Evolutionary conservation across 2,329 filamentous ascomycete genomes (phyloP).

Genomic region (Hypoxylon sp.): DNA sequence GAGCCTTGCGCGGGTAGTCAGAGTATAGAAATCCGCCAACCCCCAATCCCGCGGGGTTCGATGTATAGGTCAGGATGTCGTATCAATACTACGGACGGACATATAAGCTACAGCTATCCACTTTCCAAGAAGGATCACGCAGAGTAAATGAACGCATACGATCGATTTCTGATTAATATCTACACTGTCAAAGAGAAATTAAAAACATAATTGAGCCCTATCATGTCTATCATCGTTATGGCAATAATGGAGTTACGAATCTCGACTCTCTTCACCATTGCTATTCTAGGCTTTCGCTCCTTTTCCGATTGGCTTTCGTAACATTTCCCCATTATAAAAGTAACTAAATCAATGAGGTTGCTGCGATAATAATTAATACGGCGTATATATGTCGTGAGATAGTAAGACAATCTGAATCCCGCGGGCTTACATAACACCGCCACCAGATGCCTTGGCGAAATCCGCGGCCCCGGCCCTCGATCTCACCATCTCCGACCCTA

Average conservation of each 20-base stretch:
- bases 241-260: background rate
- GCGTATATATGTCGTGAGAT: background rate
- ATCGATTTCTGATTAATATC: background rate
- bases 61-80: background rate
- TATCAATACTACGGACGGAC: background rate
- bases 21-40: background rate
- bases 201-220: background rate
- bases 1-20: background rate
- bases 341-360: background rate
- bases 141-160: background rate
- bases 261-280: background rate
- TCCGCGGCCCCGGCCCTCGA: conserved; percentile 19
- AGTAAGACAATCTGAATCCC: conserved; percentile 19
- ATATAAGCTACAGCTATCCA: background rate
- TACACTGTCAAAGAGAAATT: no score
- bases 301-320: background rate
- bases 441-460: background rate
- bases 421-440: conserved; percentile 21
- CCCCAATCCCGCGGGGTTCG: conserved; percentile 14
- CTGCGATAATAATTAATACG: background rate
- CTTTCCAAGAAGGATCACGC: background rate
- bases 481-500: conserved; percentile 14
- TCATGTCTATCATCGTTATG: background rate
- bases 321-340: background rate
- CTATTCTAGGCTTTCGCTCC: no score